Conservation (phyloP, 768 basidiomycete genomes). For the Tricholomella constricta region DNA sequence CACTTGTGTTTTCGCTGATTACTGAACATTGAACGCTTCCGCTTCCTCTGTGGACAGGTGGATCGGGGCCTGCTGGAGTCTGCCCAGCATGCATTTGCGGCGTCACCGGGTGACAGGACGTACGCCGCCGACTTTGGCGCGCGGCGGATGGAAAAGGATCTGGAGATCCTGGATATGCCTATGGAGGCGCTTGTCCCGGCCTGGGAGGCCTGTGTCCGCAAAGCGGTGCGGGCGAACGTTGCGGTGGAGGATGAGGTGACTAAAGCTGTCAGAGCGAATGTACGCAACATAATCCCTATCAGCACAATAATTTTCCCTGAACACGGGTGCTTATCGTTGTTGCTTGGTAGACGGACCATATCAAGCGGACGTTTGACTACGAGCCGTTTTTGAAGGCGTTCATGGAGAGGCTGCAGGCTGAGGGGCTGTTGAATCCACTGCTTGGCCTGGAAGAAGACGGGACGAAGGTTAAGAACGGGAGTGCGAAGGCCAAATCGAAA, state of each 20-base stretch:
- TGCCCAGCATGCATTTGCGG: conserved; percentile 31
- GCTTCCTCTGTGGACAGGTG: conserved; percentile 31
- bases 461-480: conserved; percentile 23
- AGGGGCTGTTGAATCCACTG: conserved; percentile 47
- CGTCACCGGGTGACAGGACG: conserved; percentile 27
- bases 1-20: not conserved
- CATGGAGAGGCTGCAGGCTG: conserved; percentile 41
- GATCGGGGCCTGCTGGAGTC: conserved; percentile 36
- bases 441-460: conserved; percentile 41
- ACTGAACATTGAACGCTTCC: not conserved
- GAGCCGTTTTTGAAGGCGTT: conserved; percentile 60
- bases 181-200: conserved; percentile 34
- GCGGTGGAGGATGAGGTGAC: conserved; percentile 51
- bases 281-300: conserved; percentile 28
- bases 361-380: conserved; percentile 63
- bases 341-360: conserved; percentile 52
- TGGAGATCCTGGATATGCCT: conserved; percentile 47
- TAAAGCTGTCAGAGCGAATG: conserved; percentile 45
- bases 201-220: conserved; percentile 50
- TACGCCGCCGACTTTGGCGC: conserved; percentile 49
- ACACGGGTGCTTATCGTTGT: too few relatives aligned
- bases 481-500: conserved; percentile 6
- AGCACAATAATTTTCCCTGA: too few relatives aligned
- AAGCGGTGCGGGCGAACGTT: conserved; percentile 40
- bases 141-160: conserved; percentile 42